Percentiles rank a stretch among this genome's conserved stretches.
phyloP scores from a whole-genome alignment of 129 eudicot genomes.

The Escallonia rubra region DNA sequence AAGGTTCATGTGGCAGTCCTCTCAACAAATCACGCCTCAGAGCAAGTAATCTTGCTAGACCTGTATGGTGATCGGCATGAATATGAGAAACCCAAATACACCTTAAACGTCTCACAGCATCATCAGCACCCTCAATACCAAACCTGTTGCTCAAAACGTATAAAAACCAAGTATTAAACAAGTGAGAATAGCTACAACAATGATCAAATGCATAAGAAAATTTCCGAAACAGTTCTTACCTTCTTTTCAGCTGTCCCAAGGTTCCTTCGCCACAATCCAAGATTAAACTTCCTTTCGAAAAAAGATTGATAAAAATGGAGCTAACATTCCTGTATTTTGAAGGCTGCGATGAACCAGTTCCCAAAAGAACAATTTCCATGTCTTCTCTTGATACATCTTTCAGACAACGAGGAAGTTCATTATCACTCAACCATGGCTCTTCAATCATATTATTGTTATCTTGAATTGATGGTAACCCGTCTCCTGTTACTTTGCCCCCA shows the following conservation, averaged over 20 bases:
- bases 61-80: slow-evolving; percentile 92
- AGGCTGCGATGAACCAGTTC: slow-evolving; percentile 97
- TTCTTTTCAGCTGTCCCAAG: slow-evolving; percentile 85
- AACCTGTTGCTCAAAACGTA: slow-evolving; percentile 29
- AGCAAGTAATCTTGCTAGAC: slow-evolving; percentile 84
- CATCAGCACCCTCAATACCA: slow-evolving; percentile 71
- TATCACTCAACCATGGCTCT: slow-evolving; percentile 71
- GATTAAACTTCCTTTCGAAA: slow-evolving; percentile 73
- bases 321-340: slow-evolving; percentile 90
- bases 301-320: slow-evolving; percentile 78
- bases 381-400: slow-evolving; percentile 70
- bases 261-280: slow-evolving; percentile 97
- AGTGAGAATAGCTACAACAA: not conserved
- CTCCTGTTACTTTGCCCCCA: slow-evolving; percentile 14
- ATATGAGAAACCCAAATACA: slow-evolving; percentile 94
- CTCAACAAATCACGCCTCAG: slow-evolving; percentile 68
- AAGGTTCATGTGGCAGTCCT: slow-evolving; percentile 64
- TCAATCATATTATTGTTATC: slow-evolving; percentile 31
- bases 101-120: slow-evolving; percentile 59
- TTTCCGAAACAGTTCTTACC: slow-evolving; percentile 30
- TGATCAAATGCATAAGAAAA: not conserved
- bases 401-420: slow-evolving; percentile 56
- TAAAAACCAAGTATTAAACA: not conserved
- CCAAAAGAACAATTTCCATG: slow-evolving; percentile 88
- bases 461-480: not conserved